Percentiles rank a stretch among this genome's conserved stretches.
These are phyloP conservation scores for Sequoiadendron giganteum DNA, from an alignment of 75 land plant species.

Conservation along the genomic window DNA sequence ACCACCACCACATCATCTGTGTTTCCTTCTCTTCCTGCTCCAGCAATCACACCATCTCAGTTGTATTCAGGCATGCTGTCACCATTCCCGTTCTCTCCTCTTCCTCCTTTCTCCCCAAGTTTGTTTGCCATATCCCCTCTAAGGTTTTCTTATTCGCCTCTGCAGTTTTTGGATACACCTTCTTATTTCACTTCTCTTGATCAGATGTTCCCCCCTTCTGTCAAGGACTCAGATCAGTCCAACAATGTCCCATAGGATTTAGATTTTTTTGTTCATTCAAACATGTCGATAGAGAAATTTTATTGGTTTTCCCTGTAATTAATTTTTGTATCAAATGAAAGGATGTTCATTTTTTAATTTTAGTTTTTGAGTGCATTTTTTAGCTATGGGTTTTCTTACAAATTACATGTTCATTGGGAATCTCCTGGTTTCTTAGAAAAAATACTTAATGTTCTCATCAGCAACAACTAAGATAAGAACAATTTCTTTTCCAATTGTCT, in stretches of 20 bases:
- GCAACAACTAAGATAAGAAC: background rate
- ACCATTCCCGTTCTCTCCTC: background rate
- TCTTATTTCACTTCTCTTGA: background rate
- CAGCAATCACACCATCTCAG: background rate
- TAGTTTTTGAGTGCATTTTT: background rate
- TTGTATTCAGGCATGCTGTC: background rate
- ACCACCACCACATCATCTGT: background rate
- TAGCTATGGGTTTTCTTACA: background rate
- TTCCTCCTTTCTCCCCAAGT: slow-evolving; percentile 5
- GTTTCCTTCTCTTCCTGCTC: background rate
- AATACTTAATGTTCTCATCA: background rate
- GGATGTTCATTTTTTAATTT: background rate
- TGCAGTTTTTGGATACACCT: background rate
- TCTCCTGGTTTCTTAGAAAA: background rate
- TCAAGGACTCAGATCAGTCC: background rate
- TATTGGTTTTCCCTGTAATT: background rate
- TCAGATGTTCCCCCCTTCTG: background rate
- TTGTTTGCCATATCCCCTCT: background rate
- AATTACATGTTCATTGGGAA: background rate
- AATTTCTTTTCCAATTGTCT: background rate
- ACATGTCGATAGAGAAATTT: too few relatives aligned
- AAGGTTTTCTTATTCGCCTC: background rate
- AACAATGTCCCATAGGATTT: background rate
- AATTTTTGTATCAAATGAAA: background rate
- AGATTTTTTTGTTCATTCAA: background rate